Percentiles rank a stretch among this genome's conserved stretches.
phyloP scores from a whole-genome alignment of 2,329 filamentous ascomycete species.

The Fusarium sp. region DNA sequence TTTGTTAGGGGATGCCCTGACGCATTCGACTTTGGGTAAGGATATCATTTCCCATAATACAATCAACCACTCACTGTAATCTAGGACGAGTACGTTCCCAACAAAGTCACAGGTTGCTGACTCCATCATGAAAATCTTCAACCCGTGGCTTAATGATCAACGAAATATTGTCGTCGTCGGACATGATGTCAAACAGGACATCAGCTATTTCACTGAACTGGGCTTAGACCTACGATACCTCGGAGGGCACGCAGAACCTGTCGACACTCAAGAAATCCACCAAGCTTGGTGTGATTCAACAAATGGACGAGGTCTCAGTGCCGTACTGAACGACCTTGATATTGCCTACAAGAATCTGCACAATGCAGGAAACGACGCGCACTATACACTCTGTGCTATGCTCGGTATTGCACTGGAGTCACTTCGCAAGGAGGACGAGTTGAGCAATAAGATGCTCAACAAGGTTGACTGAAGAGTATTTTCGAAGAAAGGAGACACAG shows the following conservation, averaged over 20 bases:
- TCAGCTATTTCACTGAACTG: constrained; percentile 74
- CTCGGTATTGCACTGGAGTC: constrained; percentile 59
- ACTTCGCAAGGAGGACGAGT: constrained; percentile 37
- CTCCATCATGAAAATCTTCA: constrained; percentile 55
- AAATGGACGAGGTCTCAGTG: constrained; percentile 68
- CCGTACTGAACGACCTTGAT: constrained; percentile 73
- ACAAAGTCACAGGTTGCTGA: constrained; percentile 49
- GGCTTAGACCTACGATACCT: constrained; percentile 70
- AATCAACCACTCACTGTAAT: constrained; percentile 12
- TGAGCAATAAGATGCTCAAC: constrained; percentile 20
- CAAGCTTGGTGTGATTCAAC: constrained; percentile 68
- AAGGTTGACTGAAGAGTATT: constrained; percentile 23
- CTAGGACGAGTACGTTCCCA: constrained; percentile 59
- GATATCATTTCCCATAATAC: not conserved
- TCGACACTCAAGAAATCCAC: constrained; percentile 82
- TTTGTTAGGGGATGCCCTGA: constrained; percentile 81
- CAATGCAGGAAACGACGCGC: constrained; percentile 89
- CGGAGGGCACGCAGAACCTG: constrained; percentile 67
- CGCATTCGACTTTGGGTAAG: constrained; percentile 80
- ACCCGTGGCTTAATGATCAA: constrained; percentile 45
- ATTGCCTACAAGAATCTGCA: constrained; percentile 77
- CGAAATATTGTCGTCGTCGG: constrained; percentile 80
- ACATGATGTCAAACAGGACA: constrained; percentile 76
- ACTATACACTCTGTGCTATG: constrained; percentile 81
- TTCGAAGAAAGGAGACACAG: not conserved